Evolutionary conservation across 352 stramenopile genomes (phyloP), one percentile per base, ranked within the genome.

Genomic region (Globisporangium nagaii): DNA sequence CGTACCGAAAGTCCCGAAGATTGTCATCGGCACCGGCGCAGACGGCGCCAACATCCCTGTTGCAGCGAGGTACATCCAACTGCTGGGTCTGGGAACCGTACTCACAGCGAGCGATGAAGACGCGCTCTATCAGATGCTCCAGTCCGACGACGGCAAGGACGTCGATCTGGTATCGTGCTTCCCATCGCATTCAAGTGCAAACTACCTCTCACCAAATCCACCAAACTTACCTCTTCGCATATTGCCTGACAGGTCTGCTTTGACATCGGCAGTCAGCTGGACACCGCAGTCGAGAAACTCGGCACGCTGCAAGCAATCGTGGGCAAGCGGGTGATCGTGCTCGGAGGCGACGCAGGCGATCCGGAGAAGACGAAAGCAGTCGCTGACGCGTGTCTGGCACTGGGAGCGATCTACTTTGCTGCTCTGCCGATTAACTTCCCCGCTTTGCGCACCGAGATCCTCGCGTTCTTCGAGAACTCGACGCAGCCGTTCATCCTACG

Each of bases 21-120:
- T 91, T 13, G 48, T 85, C 17, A 65, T 91, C 10, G 65, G 74
- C 4, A 75, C 78, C 1, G 52, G 71, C 7, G 57, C 67, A 13
- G 62, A 58, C 27, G 73, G 59, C 2, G 63, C 57, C 2, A 79
- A 72, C 49, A 65, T 79, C 7, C 56, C 74, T 1, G 69, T 81
- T 15, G 65, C 70, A n/a, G 79, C 70, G 0, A 72, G 81, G 10
- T 91, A 89, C 58, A 86, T 91, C 27, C 76, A 89, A 24, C 62
- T 91, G 13, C 55, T 91, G 15, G 81, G 79, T 0, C 20, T 92
- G 12, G 79, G 78, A 31, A 79, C 71, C 1, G 75, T 88, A 17
- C 30, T 69, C 30, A 75, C 69, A 17, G 58, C 68, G 0, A 51
- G 48, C 8, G 49, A 63, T 10, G 72, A 86, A 46, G 39, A 43